Conservation (phyloP, 331 rosid genomes). For the Pyrus hybrid region DNA sequence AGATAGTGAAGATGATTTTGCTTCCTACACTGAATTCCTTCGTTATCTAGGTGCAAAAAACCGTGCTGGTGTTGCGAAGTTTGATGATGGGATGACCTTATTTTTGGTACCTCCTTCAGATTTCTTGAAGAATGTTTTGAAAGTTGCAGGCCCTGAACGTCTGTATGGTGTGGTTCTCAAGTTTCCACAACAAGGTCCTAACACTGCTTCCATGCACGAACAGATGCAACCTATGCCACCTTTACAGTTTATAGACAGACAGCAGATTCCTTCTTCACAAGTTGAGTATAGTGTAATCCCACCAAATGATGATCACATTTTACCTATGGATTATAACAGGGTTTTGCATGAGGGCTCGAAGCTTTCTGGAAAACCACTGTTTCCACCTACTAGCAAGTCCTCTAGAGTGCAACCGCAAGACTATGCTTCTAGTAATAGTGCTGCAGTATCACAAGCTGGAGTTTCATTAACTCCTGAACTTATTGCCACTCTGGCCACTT, state of each 20-base stretch:
- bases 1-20: constrained; percentile 90
- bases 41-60: constrained; percentile 70
- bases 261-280: constrained; percentile 44
- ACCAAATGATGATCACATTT: constrained; percentile 47
- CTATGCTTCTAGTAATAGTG: constrained; percentile 32
- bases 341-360: constrained; percentile 51
- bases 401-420: constrained; percentile 45
- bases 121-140: constrained; percentile 68
- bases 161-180: constrained; percentile 89
- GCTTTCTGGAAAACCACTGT: constrained; percentile 40
- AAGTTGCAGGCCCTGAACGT: constrained; percentile 87
- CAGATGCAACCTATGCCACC: constrained; percentile 39
- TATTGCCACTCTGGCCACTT: constrained; percentile 68
- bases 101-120: constrained; percentile 95
- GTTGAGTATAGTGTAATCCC: constrained; percentile 43
- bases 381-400: constrained; percentile 37
- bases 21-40: constrained; percentile 89
- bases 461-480: constrained; percentile 85
- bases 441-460: constrained; percentile 60
- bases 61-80: constrained; percentile 97
- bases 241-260: constrained; percentile 54
- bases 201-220: constrained; percentile 37
- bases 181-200: constrained; percentile 51
- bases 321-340: constrained; percentile 49
- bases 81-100: constrained; percentile 71